Percentiles rank a stretch among this genome's conserved stretches.
Conservation (phyloP, 2,329 filamentous ascomycete species). For the Aspergillus quadrilineatus region DNA sequence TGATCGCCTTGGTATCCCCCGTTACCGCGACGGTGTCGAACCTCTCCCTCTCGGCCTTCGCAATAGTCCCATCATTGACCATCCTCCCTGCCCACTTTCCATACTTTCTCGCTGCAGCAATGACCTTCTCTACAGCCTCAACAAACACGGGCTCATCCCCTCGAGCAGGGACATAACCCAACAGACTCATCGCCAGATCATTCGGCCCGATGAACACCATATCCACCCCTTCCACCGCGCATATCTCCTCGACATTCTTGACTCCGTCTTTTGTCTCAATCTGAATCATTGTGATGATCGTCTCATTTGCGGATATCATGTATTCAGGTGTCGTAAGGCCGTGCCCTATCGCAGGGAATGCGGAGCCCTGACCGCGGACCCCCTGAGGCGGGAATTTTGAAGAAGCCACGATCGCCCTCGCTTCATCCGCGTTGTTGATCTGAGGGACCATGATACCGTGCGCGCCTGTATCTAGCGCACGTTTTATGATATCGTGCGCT, state of each 20-base stretch:
- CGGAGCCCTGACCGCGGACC: conserved; percentile 30
- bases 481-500: conserved; percentile 25
- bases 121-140: conserved; percentile 58
- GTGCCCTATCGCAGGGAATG: conserved; percentile 34
- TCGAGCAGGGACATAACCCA: conserved; percentile 59
- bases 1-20: conserved; percentile 49
- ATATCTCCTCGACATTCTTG: conserved; percentile 43
- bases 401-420: conserved; percentile 21
- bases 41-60: conserved; percentile 39
- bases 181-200: conserved; percentile 49
- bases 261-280: conserved; percentile 42
- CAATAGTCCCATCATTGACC: conserved; percentile 46
- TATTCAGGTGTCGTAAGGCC: conserved; percentile 31
- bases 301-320: conserved; percentile 35
- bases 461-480: conserved; percentile 27
- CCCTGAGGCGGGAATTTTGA: conserved; percentile 33
- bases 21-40: conserved; percentile 51
- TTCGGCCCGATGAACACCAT: conserved; percentile 38
- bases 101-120: conserved; percentile 58
- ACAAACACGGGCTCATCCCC: conserved; percentile 57
- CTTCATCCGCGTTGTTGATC: conserved; percentile 53
- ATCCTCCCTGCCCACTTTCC: conserved; percentile 64
- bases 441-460: conserved; percentile 52
- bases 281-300: conserved; percentile 37
- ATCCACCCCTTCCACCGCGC: conserved; percentile 39